Evolutionary conservation across 495 filamentous ascomycete genomes (phyloP).

Genomic region (Bryoglossum gracile): DNA sequence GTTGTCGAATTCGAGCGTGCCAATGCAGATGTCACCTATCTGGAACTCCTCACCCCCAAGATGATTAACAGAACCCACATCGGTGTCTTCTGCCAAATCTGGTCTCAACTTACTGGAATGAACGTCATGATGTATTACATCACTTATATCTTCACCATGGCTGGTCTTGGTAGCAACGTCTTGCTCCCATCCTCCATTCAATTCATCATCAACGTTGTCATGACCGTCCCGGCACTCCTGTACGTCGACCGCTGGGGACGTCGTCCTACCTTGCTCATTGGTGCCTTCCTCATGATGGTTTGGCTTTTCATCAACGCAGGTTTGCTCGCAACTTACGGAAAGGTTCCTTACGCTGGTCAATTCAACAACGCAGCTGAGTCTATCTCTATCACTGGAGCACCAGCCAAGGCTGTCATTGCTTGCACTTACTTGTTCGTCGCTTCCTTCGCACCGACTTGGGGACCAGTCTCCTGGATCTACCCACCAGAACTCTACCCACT

Average conservation of each 20-base stretch:
- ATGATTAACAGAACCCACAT: constrained; percentile 73
- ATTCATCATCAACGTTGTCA: constrained; percentile 62
- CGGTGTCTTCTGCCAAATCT: constrained; percentile 75
- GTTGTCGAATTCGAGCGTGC: constrained; percentile 62
- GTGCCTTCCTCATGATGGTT: constrained; percentile 58
- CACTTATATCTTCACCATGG: constrained; percentile 66
- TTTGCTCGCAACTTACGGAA: constrained; percentile 45
- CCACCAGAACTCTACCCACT: constrained; percentile 70
- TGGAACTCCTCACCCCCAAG: constrained; percentile 59
- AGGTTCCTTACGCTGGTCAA: constrained; percentile 30
- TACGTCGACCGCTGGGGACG: constrained; percentile 55
- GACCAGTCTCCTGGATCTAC: constrained; percentile 68
- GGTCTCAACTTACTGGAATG: constrained; percentile 79
- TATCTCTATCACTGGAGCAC: constrained; percentile 44
- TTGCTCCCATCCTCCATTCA: constrained; percentile 66
- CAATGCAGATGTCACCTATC: constrained; percentile 54
- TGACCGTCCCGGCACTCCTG: constrained; percentile 48
- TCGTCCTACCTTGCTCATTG: constrained; percentile 54
- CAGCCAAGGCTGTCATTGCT: constrained; percentile 66
- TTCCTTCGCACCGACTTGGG: constrained; percentile 68
- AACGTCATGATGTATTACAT: constrained; percentile 74
- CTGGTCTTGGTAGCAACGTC: constrained; percentile 51
- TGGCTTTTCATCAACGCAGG: constrained; percentile 66
- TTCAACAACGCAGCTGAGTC: constrained; percentile 36
- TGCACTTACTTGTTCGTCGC: constrained; percentile 74